Evolutionary conservation across 306 rosid genomes (phyloP), one percentile per base, ranked within the genome.

Genomic region (Rosa multiflora): DNA sequence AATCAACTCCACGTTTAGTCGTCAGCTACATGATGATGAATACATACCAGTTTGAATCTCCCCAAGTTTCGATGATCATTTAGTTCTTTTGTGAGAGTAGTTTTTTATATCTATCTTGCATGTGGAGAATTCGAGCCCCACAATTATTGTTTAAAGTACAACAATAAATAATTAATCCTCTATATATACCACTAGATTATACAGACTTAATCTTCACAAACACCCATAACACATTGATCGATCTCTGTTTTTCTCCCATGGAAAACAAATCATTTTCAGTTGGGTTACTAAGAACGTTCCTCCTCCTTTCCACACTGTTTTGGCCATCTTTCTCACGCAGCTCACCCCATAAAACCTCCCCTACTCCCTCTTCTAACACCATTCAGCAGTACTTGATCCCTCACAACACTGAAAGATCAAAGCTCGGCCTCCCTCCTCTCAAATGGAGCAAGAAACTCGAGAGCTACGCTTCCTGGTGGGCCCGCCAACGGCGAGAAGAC

Each of bases 371-470:
- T 42, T 26, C 42, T 18, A 10, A 74, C 72, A 67, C 29, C 73
- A 62, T 69, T 6, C 62, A 69, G 51, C 83, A 83, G 62, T 74
- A 74, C 59, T 43, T 79, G 52, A 55, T 32, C 46, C 86, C 80
- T 51, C 86, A 83, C 74, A 83, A 79, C 86, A 7, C 46, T 61
- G 18, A 69, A 32, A 78, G 83, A 35, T 79, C 83, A 23, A 63
- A 75, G 71, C 77, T 83, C 1, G 86, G 83, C n/a, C 78, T 83
- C 63, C 86, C 70, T 43, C 86, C 86, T 17, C 86, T 74, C 3
- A 59, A 66, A 62, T 83, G 86, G 86, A 74, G 78, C 61, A 44
- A 12, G 17, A 83, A 53, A 23, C 83, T 83, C 0, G 83, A 78
- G 47, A 32, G 39, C 29, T 83, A 23, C 13, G 80, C 83, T 0